These are phyloP conservation scores for Platanus orientalis DNA, from an alignment of 164 flowering plant genomes.

Conservation along the genomic window DNA sequence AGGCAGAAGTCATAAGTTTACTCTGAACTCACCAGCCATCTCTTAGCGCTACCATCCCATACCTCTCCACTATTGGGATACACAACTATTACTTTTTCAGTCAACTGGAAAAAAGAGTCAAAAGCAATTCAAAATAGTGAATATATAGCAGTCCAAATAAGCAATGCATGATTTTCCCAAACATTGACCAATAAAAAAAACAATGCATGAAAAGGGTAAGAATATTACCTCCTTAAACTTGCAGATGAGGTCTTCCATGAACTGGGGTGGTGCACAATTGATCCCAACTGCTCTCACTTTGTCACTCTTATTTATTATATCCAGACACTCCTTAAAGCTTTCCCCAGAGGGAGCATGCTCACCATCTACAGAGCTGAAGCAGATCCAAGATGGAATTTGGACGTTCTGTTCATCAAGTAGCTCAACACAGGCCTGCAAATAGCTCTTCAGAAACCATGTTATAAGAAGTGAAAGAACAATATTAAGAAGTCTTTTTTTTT, in stretches of 20 bases:
- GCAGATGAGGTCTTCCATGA: constrained; percentile 53
- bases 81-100: constrained; percentile 54
- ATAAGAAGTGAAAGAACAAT: constrained; percentile 1
- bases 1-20: not conserved
- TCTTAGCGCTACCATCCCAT: constrained; percentile 81
- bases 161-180: too few relatives aligned
- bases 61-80: constrained; percentile 91
- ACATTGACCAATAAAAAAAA: too few relatives aligned
- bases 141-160: not conserved
- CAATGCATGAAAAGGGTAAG: not conserved
- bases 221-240: constrained; percentile 48
- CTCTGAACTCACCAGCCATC: constrained; percentile 72
- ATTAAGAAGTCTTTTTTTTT: too few relatives aligned
- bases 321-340: constrained; percentile 65
- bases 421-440: constrained; percentile 65
- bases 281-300: constrained; percentile 69
- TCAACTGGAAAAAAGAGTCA: constrained; percentile 38
- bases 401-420: constrained; percentile 75
- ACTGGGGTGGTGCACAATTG: constrained; percentile 85
- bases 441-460: not conserved
- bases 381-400: constrained; percentile 77
- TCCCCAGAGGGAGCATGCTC: constrained; percentile 79
- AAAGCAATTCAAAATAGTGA: not conserved
- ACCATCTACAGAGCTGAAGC: constrained; percentile 84
- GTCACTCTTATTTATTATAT: constrained; percentile 46